A percentile compares a stretch with the other conserved stretches of the same genome.
Evolutionary conservation across 306 rosid genomes (phyloP).

Genomic region (Oxytropis ochrocephala): DNA sequence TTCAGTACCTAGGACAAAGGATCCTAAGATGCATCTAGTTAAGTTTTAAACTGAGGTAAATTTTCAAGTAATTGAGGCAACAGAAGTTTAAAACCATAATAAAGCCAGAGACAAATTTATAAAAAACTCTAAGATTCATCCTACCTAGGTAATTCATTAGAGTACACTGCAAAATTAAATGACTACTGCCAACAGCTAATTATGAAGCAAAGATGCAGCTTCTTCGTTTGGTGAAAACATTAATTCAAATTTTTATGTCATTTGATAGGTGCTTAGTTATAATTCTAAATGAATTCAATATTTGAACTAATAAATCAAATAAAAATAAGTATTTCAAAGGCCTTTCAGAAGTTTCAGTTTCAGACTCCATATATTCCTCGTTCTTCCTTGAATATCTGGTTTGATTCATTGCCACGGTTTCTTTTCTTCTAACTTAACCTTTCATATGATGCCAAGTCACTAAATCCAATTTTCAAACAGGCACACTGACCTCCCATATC

Average conservation of each 20-base stretch:
- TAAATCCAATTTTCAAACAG: neutral
- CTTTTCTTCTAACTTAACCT: neutral
- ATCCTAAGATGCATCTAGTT: neutral
- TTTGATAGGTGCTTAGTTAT: neutral
- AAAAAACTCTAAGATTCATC: neutral
- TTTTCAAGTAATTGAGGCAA: neutral
- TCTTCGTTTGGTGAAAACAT: neutral
- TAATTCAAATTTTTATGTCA: neutral
- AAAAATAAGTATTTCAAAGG: neutral
- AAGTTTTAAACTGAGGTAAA: neutral
- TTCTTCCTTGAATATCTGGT: neutral
- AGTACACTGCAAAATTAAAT: neutral
- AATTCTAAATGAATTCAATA: neutral
- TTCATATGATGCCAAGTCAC: neutral
- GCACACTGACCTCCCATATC: neutral
- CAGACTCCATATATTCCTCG: neutral
- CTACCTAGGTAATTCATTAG: neutral
- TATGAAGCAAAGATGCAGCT: neutral
- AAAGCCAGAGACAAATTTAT: neutral
- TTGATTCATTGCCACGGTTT: neutral
- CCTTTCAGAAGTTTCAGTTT: neutral
- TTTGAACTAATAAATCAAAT: neutral
- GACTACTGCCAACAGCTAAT: neutral
- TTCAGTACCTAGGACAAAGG: neutral
- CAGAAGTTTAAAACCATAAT: neutral